Conservation (phyloP, 1,284 basidiomycete genomes). For the Boletus mariae region DNA sequence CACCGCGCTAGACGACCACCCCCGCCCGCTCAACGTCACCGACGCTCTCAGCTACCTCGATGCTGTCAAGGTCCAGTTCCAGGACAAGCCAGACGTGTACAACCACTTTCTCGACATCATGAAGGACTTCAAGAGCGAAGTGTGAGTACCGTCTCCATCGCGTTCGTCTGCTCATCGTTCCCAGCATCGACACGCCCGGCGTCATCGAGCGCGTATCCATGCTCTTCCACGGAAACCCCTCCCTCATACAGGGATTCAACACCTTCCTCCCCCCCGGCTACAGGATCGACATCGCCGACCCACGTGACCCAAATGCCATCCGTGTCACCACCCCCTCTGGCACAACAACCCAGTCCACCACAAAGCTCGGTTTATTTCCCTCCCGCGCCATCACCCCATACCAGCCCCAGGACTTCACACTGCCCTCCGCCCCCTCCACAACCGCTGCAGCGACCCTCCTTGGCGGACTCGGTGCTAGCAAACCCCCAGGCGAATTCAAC, state of each 20-base stretch:
- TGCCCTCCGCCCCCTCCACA: constrained; percentile 33
- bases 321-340: constrained; percentile 94
- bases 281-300: constrained; percentile 86
- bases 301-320: constrained; percentile 78
- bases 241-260: constrained; percentile 98
- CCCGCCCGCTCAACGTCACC: constrained; percentile 70
- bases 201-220: constrained; percentile 96
- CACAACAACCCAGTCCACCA: constrained; percentile 65
- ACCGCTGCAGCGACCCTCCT: constrained; percentile 61
- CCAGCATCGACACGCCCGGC: constrained; percentile 96
- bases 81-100: constrained; percentile 92
- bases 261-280: constrained; percentile 97
- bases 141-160: constrained; percentile 49
- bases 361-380: constrained; percentile 23
- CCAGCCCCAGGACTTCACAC: constrained; percentile 40
- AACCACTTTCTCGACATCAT: constrained; percentile 98
- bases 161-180: neutral
- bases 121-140: constrained; percentile 98
- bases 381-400: constrained; percentile 46
- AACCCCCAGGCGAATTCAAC: constrained; percentile 79
- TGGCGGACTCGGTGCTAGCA: constrained; percentile 50
- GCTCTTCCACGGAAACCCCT: constrained; percentile 91
- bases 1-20: constrained; percentile 25
- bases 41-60: constrained; percentile 98
- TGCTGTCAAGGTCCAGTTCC: constrained; percentile 93